Evolutionary conservation across 768 basidiomycete genomes (phyloP), one percentile per base, ranked within the genome.

Genomic region (Lactarius quietus): DNA sequence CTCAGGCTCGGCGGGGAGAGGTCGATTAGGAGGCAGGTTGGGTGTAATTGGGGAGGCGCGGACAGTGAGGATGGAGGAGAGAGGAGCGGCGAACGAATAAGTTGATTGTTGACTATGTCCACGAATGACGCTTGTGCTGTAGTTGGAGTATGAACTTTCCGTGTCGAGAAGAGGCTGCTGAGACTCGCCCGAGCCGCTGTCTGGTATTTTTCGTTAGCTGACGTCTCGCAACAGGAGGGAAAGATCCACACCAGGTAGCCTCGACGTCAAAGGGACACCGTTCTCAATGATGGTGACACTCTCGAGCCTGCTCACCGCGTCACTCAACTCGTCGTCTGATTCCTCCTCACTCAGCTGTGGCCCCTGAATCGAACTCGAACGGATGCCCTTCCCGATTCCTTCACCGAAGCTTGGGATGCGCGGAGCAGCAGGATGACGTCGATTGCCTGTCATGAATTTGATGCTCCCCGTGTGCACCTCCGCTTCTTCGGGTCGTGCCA

Each of bases 341-440:
- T 85, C 84, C 45, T 86, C 85, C 45, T 78, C 76, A 54, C 78
- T 78, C n/a, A 75, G 73, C 35, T 74, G 72, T 55, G 69, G 73
- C 17, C 74, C 71, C 51, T 75, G 66, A 39, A 73, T 74, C 5
- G 71, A 65, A 17, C 70, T 69, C 20, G 72, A 64, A 54, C 83
- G 77, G 57, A 89, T 84, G 52, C 85, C 82, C 71, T 84, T 84
- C 3, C 83, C 87, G 18, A 89, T 77, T 23, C 86, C 90, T 77
- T 86, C 78, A 0, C 90, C 90, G 72, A 95, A 95, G 76, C 91
- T 94, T 1, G 92, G 92, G 65, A 95, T 95, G 18, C 93, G 81
- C n/a, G 87, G 90, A 1, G 79, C 84, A 4, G 77, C 75, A 15
- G 76, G 76, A 9, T 86, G 83, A 20, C 88, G 81, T 74, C 84